These are phyloP conservation scores for Adansonia grandidieri DNA, from an alignment of 441 rosid species.

Conservation along the genomic window DNA sequence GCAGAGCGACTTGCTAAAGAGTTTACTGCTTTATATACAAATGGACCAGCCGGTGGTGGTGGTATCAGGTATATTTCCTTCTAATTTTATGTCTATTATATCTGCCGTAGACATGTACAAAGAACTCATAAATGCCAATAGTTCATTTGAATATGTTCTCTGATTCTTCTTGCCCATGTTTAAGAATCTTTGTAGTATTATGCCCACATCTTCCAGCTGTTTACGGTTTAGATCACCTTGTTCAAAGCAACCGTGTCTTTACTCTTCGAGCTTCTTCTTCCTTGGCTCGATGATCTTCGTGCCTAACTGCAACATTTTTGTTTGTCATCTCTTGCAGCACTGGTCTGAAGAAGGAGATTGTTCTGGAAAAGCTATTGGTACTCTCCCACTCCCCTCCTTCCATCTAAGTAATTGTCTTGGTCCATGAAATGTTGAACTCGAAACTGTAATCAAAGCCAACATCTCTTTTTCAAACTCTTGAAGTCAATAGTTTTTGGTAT, in stretches of 20 bases:
- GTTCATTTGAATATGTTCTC: background rate
- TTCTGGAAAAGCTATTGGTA: slow-evolving; percentile 77
- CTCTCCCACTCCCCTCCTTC: slow-evolving; percentile 20
- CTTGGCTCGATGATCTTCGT: slow-evolving; percentile 11
- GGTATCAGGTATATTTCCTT: slow-evolving; percentile 68
- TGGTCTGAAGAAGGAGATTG: slow-evolving; percentile 70
- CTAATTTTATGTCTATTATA: slow-evolving; percentile 17
- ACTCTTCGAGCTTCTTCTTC: background rate
- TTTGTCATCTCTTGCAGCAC: slow-evolving; percentile 59
- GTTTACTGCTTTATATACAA: slow-evolving; percentile 82
- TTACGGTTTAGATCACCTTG: background rate
- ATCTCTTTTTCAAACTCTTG: background rate
- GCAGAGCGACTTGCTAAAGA: slow-evolving; percentile 67
- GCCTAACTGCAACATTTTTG: slow-evolving; percentile 22
- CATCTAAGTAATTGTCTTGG: background rate
- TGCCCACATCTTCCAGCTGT: background rate
- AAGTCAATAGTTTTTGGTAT: background rate
- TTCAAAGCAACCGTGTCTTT: background rate
- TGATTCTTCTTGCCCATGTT: background rate
- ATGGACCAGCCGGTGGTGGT: slow-evolving; percentile 98
- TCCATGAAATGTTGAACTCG: background rate
- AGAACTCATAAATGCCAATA: background rate
- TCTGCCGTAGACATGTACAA: background rate
- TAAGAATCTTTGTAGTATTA: background rate
- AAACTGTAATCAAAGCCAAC: background rate